Base-by-base conservation (phyloP, 768 basidiomycete species). In the Mycena alexandri region DNA sequence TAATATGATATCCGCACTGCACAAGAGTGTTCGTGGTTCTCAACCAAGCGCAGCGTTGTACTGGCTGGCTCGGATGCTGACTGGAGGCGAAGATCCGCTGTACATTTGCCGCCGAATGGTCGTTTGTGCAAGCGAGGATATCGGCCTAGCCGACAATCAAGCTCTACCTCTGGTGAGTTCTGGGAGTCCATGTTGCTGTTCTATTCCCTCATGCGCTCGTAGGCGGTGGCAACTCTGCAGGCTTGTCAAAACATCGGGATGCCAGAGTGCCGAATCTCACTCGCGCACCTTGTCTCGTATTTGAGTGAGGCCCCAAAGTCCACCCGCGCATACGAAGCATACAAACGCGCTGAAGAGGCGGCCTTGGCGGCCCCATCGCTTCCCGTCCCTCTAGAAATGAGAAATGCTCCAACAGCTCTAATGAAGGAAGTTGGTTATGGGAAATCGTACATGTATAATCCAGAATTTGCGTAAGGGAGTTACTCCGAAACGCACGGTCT, bases 11-110 rank as follows among this genome's bases (percentile, higher is more conserved):
- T 91, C 89, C 36, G 93, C 91, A 3, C 80, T 95, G 71, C 94
- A 96, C 79, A 96, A 96, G 77, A 88, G 88, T 64, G 85, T 95
- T 38, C 85, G 94, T 38, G 94, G 93, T 10, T 87, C 89, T 61
- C 88, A 94, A 68, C 88, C 88, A 8, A 84, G 84, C 72, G 94
- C 93, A 0, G 94, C 94, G 8, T 79, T 95, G 82, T 96, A 95
- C 75, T 96, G 94, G 93, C 83, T 96, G 22, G 93, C 93, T 12
- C 86, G 92, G 55, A 94, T 94, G 93, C 81, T 94, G 38, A 85
- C 82, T 41, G 90, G 87, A 29, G 93, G 93, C 21, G 93, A 94
- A 75, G 93, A 95, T 77, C 92, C 94, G 5, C 71, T 93, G 52
- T 95, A 87, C 71, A 85, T 94, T 64, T 90, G 89, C 8, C 82